Evolutionary conservation across 352 stramenopile species (phyloP).

Genomic region (Globisporangium yorkense): DNA sequence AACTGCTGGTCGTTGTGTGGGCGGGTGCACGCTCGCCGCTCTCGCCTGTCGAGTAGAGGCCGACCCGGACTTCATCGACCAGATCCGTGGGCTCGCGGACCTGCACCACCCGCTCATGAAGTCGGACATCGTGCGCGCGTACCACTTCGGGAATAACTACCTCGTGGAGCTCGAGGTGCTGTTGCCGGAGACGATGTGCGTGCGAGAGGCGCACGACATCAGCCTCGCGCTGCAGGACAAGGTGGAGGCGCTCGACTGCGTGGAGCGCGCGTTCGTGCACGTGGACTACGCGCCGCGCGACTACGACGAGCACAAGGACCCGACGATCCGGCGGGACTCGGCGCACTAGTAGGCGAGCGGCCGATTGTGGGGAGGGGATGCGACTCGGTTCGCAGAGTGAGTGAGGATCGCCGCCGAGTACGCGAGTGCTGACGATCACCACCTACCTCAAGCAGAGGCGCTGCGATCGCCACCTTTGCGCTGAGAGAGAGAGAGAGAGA

Average conservation of each 20-base stretch:
- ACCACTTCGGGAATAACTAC: constrained; percentile 97
- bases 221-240: constrained; percentile 95
- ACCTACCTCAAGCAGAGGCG: no score
- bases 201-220: constrained; percentile 95
- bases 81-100: constrained; percentile 86
- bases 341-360: neutral
- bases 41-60: constrained; percentile 44
- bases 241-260: constrained; percentile 93
- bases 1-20: constrained; percentile 1
- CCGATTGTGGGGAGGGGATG: no score
- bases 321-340: constrained; percentile 47
- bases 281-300: constrained; percentile 93
- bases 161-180: constrained; percentile 86
- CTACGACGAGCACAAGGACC: constrained; percentile 89
- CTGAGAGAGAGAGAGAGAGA: no score
- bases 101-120: constrained; percentile 85
- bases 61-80: constrained; percentile 91
- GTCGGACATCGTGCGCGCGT: constrained; percentile 92
- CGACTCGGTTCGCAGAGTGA: no score
- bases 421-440: no score
- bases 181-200: constrained; percentile 84
- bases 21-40: neutral
- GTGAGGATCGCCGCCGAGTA: no score
- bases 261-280: constrained; percentile 97
- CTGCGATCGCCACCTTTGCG: no score